These are phyloP conservation scores for Diaporthe eres DNA, from an alignment of 2,329 filamentous ascomycete species.

Conservation along the genomic window DNA sequence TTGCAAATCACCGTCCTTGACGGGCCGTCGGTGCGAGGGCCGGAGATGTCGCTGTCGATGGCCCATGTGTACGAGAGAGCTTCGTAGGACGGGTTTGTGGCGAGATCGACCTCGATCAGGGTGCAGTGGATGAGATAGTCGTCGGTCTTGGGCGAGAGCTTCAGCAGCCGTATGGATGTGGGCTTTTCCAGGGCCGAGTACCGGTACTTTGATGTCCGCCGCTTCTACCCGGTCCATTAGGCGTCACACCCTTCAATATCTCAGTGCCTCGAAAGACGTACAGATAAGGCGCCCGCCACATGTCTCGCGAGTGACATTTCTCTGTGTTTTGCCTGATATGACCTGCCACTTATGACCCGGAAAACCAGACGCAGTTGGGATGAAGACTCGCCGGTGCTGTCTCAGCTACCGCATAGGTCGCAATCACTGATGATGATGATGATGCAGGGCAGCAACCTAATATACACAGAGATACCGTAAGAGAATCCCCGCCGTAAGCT, in stretches of 20 bases:
- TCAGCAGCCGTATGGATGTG: background rate
- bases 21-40: background rate
- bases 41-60: constrained; percentile 16
- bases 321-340: background rate
- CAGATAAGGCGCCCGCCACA: constrained; percentile 3
- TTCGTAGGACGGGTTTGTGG: background rate
- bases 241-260: background rate
- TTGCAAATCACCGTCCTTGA: background rate
- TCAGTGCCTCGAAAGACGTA: background rate
- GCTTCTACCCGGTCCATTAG: background rate
- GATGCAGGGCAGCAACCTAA: too few relatives aligned
- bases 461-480: too few relatives aligned
- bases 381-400: too few relatives aligned
- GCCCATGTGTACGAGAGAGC: constrained; percentile 15
- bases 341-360: background rate
- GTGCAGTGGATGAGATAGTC: background rate
- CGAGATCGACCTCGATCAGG: background rate
- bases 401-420: too few relatives aligned
- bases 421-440: too few relatives aligned
- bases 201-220: background rate
- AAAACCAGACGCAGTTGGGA: background rate
- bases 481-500: too few relatives aligned
- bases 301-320: constrained; percentile 4
- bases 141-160: background rate
- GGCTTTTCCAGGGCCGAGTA: constrained; percentile 5